Conservation (phyloP, 2,329 filamentous ascomycete genomes). For the Coniella vitis region DNA sequence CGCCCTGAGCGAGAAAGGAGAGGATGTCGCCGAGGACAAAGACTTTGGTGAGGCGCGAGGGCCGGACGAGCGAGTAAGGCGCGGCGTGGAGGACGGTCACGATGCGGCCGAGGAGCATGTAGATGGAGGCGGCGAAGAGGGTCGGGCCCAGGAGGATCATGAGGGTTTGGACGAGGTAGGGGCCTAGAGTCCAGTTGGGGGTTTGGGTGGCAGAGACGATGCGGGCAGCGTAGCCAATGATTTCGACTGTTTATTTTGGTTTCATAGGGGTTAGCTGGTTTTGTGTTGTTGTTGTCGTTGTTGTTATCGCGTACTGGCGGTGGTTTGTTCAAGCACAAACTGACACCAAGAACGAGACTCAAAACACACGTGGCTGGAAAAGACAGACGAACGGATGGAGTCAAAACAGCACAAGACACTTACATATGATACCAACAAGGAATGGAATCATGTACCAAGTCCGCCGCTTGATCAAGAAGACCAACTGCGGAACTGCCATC, state of each 20-base stretch:
- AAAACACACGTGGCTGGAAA: not conserved
- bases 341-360: no score
- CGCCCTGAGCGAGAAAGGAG: constrained; percentile 7
- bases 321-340: no score
- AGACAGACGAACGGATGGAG: not conserved
- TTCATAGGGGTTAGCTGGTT: no score
- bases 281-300: no score
- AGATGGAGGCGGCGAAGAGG: constrained; percentile 11
- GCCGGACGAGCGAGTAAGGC: not conserved
- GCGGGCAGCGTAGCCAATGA: constrained; percentile 7
- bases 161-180: constrained; percentile 7
- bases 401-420: constrained; percentile 16
- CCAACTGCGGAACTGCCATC: constrained; percentile 30
- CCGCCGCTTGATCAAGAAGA: constrained; percentile 29
- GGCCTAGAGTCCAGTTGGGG: constrained; percentile 3
- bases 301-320: no score
- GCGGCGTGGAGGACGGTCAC: constrained; percentile 4
- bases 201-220: constrained; percentile 1
- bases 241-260: constrained; percentile 7
- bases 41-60: constrained; percentile 9
- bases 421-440: constrained; percentile 45
- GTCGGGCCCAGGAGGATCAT: constrained; percentile 10
- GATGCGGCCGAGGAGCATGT: constrained; percentile 9
- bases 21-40: constrained; percentile 9
- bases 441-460: constrained; percentile 47